Evolutionary conservation across 176 grass and related monocot genomes (phyloP).

Genomic region (Rhipidocladum racemiflorum): DNA sequence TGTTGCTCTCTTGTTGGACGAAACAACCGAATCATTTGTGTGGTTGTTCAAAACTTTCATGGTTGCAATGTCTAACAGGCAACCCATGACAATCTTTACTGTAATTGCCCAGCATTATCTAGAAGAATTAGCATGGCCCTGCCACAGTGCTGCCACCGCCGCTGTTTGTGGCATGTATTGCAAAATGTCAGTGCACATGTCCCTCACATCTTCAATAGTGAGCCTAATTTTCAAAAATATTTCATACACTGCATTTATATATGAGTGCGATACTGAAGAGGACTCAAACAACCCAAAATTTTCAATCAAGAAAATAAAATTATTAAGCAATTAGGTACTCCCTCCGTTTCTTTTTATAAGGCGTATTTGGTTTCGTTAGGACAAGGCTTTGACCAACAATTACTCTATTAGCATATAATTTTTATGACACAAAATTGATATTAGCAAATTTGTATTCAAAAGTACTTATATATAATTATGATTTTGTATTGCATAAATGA

Average conservation of each 20-base stretch:
- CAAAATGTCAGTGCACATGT: constrained; percentile 40
- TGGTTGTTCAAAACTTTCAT: constrained; percentile 54
- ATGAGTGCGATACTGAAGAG: constrained; percentile 38
- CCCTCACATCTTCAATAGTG: constrained; percentile 23
- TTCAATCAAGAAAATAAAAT: too few species aligned
- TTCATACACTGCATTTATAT: constrained; percentile 44
- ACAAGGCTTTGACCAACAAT: too few species aligned
- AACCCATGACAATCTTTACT: constrained; percentile 47
- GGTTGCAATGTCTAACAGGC: constrained; percentile 41
- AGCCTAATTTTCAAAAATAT: constrained; percentile 46
- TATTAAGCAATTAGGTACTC: too few species aligned
- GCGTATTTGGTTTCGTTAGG: too few species aligned
- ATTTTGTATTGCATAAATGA: too few species aligned
- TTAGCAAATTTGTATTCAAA: too few species aligned
- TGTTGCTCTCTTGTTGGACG: constrained; percentile 52
- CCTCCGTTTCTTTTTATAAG: too few species aligned
- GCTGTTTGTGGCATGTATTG: constrained; percentile 56
- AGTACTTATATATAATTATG: too few species aligned
- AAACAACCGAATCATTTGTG: constrained; percentile 55
- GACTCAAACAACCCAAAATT: too few species aligned
- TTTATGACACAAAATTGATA: too few species aligned
- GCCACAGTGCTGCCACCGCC: constrained; percentile 38
- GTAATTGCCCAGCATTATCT: constrained; percentile 41
- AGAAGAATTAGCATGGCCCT: constrained; percentile 44
- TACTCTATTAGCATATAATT: too few species aligned